Percentiles rank a stretch among this genome's conserved stretches.
Evolutionary conservation across 2,329 filamentous ascomycete species (phyloP).

Genomic region (Chalaropsis ovoidea): DNA sequence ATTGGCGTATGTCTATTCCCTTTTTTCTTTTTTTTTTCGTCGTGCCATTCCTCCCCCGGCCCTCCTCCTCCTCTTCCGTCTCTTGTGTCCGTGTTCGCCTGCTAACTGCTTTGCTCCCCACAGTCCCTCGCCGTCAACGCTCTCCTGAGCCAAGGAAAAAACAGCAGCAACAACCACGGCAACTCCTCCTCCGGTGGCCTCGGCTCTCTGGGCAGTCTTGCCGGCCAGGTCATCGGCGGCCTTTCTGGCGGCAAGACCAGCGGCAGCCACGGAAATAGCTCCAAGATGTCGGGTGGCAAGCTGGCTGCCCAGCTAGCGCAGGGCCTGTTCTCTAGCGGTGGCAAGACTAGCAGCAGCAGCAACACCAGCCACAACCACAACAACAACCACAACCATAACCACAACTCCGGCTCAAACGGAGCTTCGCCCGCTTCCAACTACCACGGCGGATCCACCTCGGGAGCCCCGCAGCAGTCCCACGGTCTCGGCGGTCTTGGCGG

Average conservation of each 20-base stretch:
- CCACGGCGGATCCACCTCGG: slow-evolving; percentile 39
- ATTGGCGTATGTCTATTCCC: slow-evolving; percentile 47
- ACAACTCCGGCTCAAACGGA: slow-evolving; percentile 30
- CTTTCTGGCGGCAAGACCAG: slow-evolving; percentile 29
- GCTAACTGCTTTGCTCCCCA: slow-evolving; percentile 10
- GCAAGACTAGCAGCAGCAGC: slow-evolving; percentile 29
- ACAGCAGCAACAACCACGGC: slow-evolving; percentile 33
- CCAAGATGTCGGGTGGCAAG: slow-evolving; percentile 39
- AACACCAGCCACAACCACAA: slow-evolving; percentile 21
- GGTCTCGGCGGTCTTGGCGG: slow-evolving; percentile 43
- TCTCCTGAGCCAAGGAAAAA: slow-evolving; percentile 42
- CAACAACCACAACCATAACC: too few species aligned
- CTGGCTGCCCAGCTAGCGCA: slow-evolving; percentile 48
- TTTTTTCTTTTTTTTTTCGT: slow-evolving; percentile 21
- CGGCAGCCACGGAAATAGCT: slow-evolving; percentile 30
- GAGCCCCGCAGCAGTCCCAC: slow-evolving; percentile 32
- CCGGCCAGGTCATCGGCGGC: slow-evolving; percentile 40
- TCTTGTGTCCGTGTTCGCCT: slow-evolving; percentile 28
- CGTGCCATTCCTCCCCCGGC: slow-evolving; percentile 26
- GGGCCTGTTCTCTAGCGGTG: slow-evolving; percentile 42
- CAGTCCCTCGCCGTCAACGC: slow-evolving; percentile 53
- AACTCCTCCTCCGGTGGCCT: slow-evolving; percentile 35
- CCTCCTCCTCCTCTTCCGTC: slow-evolving; percentile 28
- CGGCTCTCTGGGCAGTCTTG: slow-evolving; percentile 40
- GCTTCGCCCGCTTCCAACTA: slow-evolving; percentile 33